phyloP scores from a whole-genome alignment of 2,329 filamentous ascomycete genomes.

The Hansfordia pulvinata region DNA sequence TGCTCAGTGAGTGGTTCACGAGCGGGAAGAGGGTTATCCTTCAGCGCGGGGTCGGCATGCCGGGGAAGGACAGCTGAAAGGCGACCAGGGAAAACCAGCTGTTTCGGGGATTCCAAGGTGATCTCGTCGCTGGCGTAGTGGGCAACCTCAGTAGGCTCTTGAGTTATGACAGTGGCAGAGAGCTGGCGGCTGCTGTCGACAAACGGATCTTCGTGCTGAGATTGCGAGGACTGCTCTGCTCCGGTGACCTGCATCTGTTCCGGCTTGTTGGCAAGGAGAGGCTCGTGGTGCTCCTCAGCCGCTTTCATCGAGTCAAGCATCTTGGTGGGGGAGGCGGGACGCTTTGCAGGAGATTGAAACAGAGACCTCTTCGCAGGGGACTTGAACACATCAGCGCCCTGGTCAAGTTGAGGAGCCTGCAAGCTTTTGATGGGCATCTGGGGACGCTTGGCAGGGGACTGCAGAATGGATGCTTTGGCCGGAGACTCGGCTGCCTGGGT shows the following conservation, averaged over 20 bases:
- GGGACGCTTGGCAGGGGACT: constrained; percentile 38
- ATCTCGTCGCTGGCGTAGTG: constrained; percentile 6
- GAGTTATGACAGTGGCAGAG: too few species aligned
- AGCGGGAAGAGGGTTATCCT: constrained; percentile 15
- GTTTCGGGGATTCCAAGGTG: constrained; percentile 19
- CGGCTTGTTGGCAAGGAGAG: too few species aligned
- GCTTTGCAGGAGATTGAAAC: constrained; percentile 1
- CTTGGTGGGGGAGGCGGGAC: constrained; percentile 11
- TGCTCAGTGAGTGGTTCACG: constrained; percentile 1
- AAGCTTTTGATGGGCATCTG: constrained; percentile 11
- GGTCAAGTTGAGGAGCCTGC: constrained; percentile 21
- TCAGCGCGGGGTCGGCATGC: constrained; percentile 23
- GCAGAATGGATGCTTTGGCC: constrained; percentile 32
- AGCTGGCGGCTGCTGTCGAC: too few species aligned
- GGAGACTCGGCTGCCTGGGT: constrained; percentile 23
- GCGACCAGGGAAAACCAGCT: constrained; percentile 28
- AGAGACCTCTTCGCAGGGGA: constrained; percentile 17
- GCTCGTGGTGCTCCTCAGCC: too few species aligned
- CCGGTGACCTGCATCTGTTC: too few species aligned
- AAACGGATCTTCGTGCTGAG: too few species aligned
- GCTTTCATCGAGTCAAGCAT: constrained; percentile 7
- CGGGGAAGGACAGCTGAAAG: constrained; percentile 30
- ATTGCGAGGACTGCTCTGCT: too few species aligned
- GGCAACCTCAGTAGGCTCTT: not conserved
- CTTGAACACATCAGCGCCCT: constrained; percentile 11